Conservation (phyloP, 2,329 filamentous ascomycete genomes). For the Nemania diffusa region DNA sequence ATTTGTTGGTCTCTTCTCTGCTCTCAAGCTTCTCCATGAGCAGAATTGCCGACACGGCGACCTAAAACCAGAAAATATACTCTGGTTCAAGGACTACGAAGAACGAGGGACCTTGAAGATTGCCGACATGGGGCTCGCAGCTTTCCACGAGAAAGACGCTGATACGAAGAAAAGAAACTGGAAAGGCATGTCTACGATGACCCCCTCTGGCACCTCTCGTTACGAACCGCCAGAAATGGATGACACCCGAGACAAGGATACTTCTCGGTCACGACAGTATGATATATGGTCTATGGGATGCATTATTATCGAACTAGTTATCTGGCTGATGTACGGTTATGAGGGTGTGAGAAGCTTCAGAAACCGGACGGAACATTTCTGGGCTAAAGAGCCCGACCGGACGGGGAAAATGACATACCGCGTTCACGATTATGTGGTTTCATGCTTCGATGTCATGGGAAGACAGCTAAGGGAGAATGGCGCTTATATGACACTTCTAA, state of each 20-base stretch:
- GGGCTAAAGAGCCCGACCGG: not conserved
- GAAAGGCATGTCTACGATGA: not conserved
- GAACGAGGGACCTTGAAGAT: not conserved
- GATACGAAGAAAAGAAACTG: conserved; percentile 11
- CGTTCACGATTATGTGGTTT: not conserved
- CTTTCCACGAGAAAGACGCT: conserved; percentile 15
- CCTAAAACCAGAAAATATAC: conserved; percentile 16
- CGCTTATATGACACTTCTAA: not conserved
- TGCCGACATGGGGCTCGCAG: conserved; percentile 17
- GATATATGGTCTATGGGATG: conserved; percentile 29
- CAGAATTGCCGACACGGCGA: conserved; percentile 19
- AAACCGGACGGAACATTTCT: not conserved
- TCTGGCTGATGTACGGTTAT: conserved; percentile 13
- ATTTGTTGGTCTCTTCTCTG: conserved; percentile 10
- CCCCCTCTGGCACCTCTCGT: conserved; percentile 8
- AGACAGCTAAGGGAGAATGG: not conserved
- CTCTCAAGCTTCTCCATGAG: conserved; percentile 10
- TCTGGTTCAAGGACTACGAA: not conserved
- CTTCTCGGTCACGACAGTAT: conserved; percentile 3
- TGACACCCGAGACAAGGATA: not conserved
- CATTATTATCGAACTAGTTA: conserved; percentile 8
- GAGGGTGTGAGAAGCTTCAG: not conserved
- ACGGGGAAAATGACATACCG: not conserved
- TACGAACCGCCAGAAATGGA: conserved; percentile 21
- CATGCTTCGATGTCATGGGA: not conserved